Evolutionary conservation across 495 filamentous ascomycete species (phyloP), one percentile per base, ranked within the genome.

Genomic region (Tuber borchii): DNA sequence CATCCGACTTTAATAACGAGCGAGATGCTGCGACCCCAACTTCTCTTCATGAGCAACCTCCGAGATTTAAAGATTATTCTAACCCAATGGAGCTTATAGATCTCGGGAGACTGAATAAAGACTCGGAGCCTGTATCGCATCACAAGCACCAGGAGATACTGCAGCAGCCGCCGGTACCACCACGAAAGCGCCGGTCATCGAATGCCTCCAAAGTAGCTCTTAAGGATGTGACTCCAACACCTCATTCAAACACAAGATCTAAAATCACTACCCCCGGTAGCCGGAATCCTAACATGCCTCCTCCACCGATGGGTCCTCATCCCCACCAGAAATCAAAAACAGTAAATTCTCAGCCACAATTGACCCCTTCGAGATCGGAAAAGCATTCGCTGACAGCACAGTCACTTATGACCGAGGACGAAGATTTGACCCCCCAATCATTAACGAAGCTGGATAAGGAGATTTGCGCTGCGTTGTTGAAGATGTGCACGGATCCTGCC

Each of bases 371-470:
- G 43, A 71, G 48, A 42, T 74, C 74, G 3, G 80, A 79, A n/a
- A 82, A 74, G 43, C 51, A 77, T 56, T 39, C 72, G 4, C 72
- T 68, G 42, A 74, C 73, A 6, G 69, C 72, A n/a, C 42, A 65
- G 43, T 72, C 73, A 1, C 73, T 72, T 39, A 45, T 44, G 16
- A 19, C 73, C 14, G 22, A 61, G 40, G 45, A 68, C 44, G 78
- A 79, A 42, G 45, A 56, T 1, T 70, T 71, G 7, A 72, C 81
- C 1, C 79, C 82, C 12, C 86, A 85, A 78, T 69, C 79, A 2
- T 83, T 85, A 65, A 85, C 78, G 37, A 85, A 86, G 71, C 75
- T 83, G 20, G 80, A 82, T 69, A 48, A 68, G 42, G 76, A 77
- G 42, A 82, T 82, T 39, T 82, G 79, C 56, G 34, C 39, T 26